Percentiles rank a stretch among this genome's conserved stretches.
Evolutionary conservation across 75 land plant species (phyloP).

Genomic region (Cunninghamia lanceolata): DNA sequence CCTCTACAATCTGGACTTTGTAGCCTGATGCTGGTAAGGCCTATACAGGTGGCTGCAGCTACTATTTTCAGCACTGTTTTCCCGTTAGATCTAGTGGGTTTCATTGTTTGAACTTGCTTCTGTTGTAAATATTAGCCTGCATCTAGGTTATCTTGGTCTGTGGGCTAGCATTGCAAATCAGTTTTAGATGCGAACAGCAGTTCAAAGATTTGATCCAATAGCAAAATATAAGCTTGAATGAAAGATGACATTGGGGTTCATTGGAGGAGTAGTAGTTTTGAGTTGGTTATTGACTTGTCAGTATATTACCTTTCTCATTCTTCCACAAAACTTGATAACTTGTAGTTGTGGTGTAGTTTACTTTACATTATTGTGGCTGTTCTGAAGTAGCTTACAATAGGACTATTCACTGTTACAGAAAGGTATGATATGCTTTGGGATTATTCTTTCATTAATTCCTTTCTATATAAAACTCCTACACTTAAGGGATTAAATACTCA

Average conservation of each 20-base stretch:
- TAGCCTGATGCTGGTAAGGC: background rate
- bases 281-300: no score
- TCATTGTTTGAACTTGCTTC: background rate
- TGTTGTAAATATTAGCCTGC: background rate
- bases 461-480: background rate
- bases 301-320: background rate
- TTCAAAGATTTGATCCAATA: background rate
- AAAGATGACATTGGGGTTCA: background rate
- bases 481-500: background rate
- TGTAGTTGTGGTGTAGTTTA: background rate
- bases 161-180: background rate
- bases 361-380: background rate
- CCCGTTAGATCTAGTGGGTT: background rate
- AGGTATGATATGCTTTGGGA: background rate
- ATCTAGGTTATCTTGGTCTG: background rate
- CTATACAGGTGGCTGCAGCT: background rate
- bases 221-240: background rate
- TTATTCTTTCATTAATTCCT: background rate
- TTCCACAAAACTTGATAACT: background rate
- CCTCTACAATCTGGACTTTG: background rate
- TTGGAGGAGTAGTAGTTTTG: no score
- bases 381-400: background rate
- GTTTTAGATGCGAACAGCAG: background rate
- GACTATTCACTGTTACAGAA: background rate
- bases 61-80: background rate